A percentile compares a stretch with the other conserved stretches of the same genome.
phyloP scores from a whole-genome alignment of 768 basidiomycete genomes.

The Austroboletus festivus region DNA sequence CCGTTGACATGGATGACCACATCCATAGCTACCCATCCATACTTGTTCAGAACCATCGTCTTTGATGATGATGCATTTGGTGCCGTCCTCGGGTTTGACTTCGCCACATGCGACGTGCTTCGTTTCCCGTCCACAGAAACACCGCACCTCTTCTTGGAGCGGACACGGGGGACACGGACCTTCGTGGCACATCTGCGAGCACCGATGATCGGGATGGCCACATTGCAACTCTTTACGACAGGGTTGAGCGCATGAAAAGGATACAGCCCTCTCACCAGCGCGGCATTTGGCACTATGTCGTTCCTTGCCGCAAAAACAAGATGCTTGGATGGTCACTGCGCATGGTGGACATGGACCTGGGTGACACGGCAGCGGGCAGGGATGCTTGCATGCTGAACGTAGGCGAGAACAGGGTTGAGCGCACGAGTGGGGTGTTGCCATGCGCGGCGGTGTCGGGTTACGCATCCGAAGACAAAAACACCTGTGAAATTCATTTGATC shows the following conservation, averaged over 20 bases:
- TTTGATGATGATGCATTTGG: slow-evolving; percentile 25
- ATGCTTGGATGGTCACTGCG: slow-evolving; percentile 67
- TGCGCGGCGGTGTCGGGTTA: slow-evolving; percentile 69
- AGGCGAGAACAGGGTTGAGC: slow-evolving; percentile 62
- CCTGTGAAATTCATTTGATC: slow-evolving; percentile 33
- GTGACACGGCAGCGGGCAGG: slow-evolving; percentile 84
- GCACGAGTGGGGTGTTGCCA: slow-evolving; percentile 77
- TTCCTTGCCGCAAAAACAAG: slow-evolving; percentile 76
- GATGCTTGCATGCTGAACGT: slow-evolving; percentile 65
- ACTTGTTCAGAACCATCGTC: slow-evolving; percentile 34
- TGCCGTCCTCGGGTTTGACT: slow-evolving; percentile 43
- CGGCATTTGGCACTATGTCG: slow-evolving; percentile 35
- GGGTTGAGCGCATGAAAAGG: slow-evolving; percentile 34
- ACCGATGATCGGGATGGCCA: slow-evolving; percentile 62
- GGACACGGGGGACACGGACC: slow-evolving; percentile 71
- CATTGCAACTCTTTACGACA: slow-evolving; percentile 56
- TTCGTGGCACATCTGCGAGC: slow-evolving; percentile 67
- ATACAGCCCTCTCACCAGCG: slow-evolving; percentile 41
- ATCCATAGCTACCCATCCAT: slow-evolving; percentile 70
- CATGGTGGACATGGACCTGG: slow-evolving; percentile 98
- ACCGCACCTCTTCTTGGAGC: slow-evolving; percentile 50
- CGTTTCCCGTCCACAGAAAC: slow-evolving; percentile 78
- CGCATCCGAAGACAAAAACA: slow-evolving; percentile 80
- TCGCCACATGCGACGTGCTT: slow-evolving; percentile 65
- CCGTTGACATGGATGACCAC: slow-evolving; percentile 60